A percentile compares a stretch with the other conserved stretches of the same genome.
Evolutionary conservation across 441 rosid genomes (phyloP).

Genomic region (Erodium trifolium): DNA sequence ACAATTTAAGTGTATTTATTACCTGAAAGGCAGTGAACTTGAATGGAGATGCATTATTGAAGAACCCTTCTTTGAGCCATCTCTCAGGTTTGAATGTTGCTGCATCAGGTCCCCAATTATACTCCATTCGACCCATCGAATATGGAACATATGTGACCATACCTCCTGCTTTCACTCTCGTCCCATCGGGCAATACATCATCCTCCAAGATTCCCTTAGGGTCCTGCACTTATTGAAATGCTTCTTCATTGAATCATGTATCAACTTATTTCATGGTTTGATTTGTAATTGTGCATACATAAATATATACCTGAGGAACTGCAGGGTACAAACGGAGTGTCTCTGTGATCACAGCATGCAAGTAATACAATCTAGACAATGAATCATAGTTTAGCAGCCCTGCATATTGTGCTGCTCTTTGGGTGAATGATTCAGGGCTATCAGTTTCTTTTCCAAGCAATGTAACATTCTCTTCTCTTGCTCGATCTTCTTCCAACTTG

Average conservation of each 20-base stretch:
- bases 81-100: conserved; percentile 74
- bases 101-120: conserved; percentile 89
- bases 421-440: conserved; percentile 41
- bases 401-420: conserved; percentile 47
- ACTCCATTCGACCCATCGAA: conserved; percentile 90
- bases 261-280: background rate
- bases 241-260: background rate
- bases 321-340: conserved; percentile 89
- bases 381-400: conserved; percentile 67
- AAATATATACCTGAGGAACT: conserved; percentile 65
- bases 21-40: conserved; percentile 95
- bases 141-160: conserved; percentile 94
- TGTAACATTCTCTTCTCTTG: conserved; percentile 40
- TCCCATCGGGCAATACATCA: conserved; percentile 83
- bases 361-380: conserved; percentile 54
- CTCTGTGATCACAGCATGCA: conserved; percentile 86
- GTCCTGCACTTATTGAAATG: conserved; percentile 36
- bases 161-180: conserved; percentile 86
- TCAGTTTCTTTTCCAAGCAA: conserved; percentile 32
- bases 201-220: conserved; percentile 78
- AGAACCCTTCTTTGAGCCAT: conserved; percentile 81
- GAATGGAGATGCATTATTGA: conserved; percentile 86
- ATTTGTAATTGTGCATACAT: background rate
- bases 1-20: background rate
- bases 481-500: conserved; percentile 51